Conservation (phyloP, 768 basidiomycete species). For the Krasilnikovozyma curviuscula region DNA sequence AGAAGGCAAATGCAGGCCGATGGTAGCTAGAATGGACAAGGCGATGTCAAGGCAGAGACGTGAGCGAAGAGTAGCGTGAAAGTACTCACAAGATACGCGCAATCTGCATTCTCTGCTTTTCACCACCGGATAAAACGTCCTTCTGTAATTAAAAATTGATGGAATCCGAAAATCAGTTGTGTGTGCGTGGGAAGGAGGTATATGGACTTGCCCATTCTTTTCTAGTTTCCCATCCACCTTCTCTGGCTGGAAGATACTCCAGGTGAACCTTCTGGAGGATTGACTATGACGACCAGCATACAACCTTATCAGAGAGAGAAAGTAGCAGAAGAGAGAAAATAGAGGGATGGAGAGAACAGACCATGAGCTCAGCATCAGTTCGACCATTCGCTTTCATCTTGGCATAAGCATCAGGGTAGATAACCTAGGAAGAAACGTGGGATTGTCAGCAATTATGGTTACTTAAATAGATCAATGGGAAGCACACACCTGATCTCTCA, state of each 20-base stretch:
- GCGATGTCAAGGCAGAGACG: slow-evolving; percentile 4
- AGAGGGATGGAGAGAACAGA: background rate
- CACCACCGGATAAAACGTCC: slow-evolving; percentile 40
- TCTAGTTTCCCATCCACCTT: slow-evolving; percentile 70
- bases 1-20: slow-evolving; percentile 21
- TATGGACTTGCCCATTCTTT: slow-evolving; percentile 89
- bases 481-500: slow-evolving; percentile 54
- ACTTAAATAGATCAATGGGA: no score
- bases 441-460: slow-evolving; percentile 23
- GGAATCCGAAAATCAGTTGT: slow-evolving; percentile 4
- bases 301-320: background rate
- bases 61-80: background rate
- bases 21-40: slow-evolving; percentile 17
- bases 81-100: slow-evolving; percentile 65
- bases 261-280: slow-evolving; percentile 68
- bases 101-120: slow-evolving; percentile 90
- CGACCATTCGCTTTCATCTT: slow-evolving; percentile 43
- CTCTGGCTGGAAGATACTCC: slow-evolving; percentile 62
- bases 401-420: slow-evolving; percentile 52
- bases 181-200: background rate
- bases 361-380: slow-evolving; percentile 49
- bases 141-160: no score
- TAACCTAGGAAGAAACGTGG: slow-evolving; percentile 33
- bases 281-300: slow-evolving; percentile 11
- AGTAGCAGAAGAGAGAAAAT: background rate